phyloP scores from a whole-genome alignment of 2,329 filamentous ascomycete genomes.

The Sphaerulina musiva region DNA sequence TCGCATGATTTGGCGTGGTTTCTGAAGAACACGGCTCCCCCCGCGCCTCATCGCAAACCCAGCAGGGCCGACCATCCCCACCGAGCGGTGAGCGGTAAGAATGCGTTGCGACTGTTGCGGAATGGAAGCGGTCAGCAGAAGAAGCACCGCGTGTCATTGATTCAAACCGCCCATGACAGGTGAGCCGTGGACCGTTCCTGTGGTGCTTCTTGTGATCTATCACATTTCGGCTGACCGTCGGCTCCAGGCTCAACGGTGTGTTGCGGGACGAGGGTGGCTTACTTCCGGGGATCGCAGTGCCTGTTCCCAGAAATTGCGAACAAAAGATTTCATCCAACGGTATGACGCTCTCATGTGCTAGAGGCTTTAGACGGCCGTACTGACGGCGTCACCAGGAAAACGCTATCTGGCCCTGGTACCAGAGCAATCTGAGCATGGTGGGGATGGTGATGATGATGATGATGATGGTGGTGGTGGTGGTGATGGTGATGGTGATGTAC shows the following conservation, averaged over 20 bases:
- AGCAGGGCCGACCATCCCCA: slow-evolving; percentile 26
- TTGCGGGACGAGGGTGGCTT: slow-evolving; percentile 29
- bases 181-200: slow-evolving; percentile 5
- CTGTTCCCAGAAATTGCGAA: slow-evolving; percentile 26
- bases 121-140: slow-evolving; percentile 8
- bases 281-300: slow-evolving; percentile 16
- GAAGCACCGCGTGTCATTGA: slow-evolving; percentile 10
- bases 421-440: slow-evolving; percentile 7
- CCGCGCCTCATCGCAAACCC: slow-evolving; percentile 26
- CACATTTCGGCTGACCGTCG: slow-evolving; percentile 10
- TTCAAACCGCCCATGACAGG: slow-evolving; percentile 24
- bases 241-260: slow-evolving; percentile 15
- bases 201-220: slow-evolving; percentile 5
- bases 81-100: slow-evolving; percentile 27
- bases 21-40: slow-evolving; percentile 35
- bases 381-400: slow-evolving; percentile 21
- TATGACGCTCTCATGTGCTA: slow-evolving; percentile 8
- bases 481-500: background rate
- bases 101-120: slow-evolving; percentile 31
- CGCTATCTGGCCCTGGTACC: slow-evolving; percentile 25
- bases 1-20: slow-evolving; percentile 36
- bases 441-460: background rate
- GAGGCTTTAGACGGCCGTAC: background rate
- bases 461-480: background rate
- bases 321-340: slow-evolving; percentile 34